Evolutionary conservation across 805 yeast genomes (phyloP).

Genomic region (Maudiozyma bulderi): DNA sequence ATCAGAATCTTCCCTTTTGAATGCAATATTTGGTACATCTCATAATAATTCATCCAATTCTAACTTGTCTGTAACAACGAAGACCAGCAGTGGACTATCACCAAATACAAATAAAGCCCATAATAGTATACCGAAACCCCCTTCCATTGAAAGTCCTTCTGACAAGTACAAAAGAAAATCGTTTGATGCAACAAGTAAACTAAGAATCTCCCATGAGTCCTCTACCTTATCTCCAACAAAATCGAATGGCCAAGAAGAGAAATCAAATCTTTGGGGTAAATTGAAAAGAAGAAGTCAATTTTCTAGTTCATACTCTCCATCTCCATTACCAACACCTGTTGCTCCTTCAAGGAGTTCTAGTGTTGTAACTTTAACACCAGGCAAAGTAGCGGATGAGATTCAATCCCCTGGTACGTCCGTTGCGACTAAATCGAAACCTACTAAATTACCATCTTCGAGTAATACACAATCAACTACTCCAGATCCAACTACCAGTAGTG

Average conservation of each 20-base stretch:
- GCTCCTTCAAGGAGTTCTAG: slow-evolving; percentile 5
- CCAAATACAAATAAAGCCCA: not conserved
- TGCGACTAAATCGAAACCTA: not conserved
- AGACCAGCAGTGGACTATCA: not conserved
- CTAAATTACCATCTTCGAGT: not conserved
- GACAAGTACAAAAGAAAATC: not conserved
- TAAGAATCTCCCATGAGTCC: slow-evolving; percentile 6
- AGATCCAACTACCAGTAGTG: not conserved
- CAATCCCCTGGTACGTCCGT: not conserved
- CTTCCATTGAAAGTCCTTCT: not conserved
- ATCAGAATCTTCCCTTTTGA: slow-evolving; percentile 41
- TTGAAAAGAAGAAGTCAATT: slow-evolving; percentile 22
- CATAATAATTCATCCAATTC: slow-evolving; percentile 4
- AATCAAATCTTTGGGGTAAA: slow-evolving; percentile 23
- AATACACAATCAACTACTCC: not conserved
- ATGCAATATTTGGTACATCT: slow-evolving; percentile 26
- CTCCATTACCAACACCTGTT: slow-evolving; percentile 3
- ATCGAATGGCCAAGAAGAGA: slow-evolving; percentile 17
- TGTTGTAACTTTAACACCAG: slow-evolving; percentile 6
- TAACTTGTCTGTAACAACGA: not conserved
- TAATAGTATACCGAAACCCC: not conserved
- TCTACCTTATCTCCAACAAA: slow-evolving; percentile 9
- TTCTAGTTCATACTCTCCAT: slow-evolving; percentile 4
- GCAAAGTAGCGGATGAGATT: not conserved
- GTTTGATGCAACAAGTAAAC: slow-evolving; percentile 2